Conservation (phyloP, 371 early-diverging fungal species). For the Rhizopus microsporus region DNA sequence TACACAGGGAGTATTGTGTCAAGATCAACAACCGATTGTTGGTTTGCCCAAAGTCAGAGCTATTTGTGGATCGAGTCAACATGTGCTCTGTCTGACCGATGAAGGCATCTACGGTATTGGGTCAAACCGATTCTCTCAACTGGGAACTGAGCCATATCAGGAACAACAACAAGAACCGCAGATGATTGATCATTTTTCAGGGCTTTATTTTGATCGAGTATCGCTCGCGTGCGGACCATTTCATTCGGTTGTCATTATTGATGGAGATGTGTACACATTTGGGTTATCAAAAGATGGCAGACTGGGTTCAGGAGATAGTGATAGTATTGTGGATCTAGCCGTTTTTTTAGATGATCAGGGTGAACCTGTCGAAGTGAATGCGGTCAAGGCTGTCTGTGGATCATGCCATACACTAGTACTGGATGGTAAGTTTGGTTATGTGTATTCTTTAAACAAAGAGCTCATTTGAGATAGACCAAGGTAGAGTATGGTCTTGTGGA, state of each 20-base stretch:
- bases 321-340: conserved; percentile 17
- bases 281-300: conserved; percentile 40
- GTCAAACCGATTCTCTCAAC: conserved; percentile 44
- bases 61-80: conserved; percentile 28
- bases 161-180: conserved; percentile 2
- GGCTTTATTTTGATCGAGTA: conserved; percentile 9
- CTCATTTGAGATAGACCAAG: conserved; percentile 19
- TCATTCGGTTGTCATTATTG: conserved; percentile 39
- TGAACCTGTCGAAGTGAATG: conserved; percentile 21
- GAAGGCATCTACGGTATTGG: conserved; percentile 35
- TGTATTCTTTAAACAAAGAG: neutral
- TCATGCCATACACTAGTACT: conserved; percentile 40
- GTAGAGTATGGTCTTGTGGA: conserved; percentile 42
- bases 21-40: neutral
- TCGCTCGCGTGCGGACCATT: conserved; percentile 33
- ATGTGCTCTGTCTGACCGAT: conserved; percentile 29
- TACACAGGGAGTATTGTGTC: neutral
- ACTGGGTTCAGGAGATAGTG: conserved; percentile 30
- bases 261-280: conserved; percentile 45
- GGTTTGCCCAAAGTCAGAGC: conserved; percentile 9
- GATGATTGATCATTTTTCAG: conserved; percentile 37
- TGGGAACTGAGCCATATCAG: conserved; percentile 32
- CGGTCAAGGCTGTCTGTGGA: conserved; percentile 38
- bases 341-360: conserved; percentile 24
- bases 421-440: conserved; percentile 24